phyloP scores from a whole-genome alignment of 352 stramenopile species.

The Phytophthora citrophthora region DNA sequence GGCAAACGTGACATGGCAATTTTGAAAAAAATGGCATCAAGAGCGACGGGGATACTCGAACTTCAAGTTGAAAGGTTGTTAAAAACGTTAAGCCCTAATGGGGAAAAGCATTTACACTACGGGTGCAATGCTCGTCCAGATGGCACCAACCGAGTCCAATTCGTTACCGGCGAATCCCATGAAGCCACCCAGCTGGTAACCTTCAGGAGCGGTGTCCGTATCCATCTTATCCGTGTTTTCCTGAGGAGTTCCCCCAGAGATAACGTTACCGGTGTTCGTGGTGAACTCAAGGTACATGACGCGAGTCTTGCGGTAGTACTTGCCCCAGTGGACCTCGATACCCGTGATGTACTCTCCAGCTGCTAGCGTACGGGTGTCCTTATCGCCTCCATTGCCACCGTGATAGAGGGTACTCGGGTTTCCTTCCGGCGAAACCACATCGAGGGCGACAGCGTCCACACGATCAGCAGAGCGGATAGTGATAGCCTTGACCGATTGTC shows the following conservation, averaged over 20 bases:
- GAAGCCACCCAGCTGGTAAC: constrained; percentile 8
- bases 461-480: not conserved
- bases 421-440: not conserved
- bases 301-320: not conserved
- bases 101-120: not conserved
- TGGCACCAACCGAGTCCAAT: not conserved
- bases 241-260: not conserved
- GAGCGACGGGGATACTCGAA: too few species aligned
- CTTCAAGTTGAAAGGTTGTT: too few species aligned
- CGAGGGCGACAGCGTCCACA: not conserved
- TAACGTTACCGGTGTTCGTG: not conserved
- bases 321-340: constrained; percentile 1
- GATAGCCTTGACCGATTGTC: not conserved
- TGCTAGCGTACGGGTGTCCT: not conserved
- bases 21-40: too few species aligned
- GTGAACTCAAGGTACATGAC: constrained; percentile 4
- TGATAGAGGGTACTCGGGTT: not conserved
- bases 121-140: constrained; percentile 6
- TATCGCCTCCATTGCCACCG: not conserved
- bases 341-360: not conserved
- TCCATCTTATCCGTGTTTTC: not conserved
- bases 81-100: too few species aligned
- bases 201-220: not conserved
- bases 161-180: not conserved
- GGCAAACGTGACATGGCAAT: too few species aligned